Percentiles rank a stretch among this genome's conserved stretches.
These are phyloP conservation scores for Balakata baccata DNA, from an alignment of 345 rosid species.

Conservation along the genomic window DNA sequence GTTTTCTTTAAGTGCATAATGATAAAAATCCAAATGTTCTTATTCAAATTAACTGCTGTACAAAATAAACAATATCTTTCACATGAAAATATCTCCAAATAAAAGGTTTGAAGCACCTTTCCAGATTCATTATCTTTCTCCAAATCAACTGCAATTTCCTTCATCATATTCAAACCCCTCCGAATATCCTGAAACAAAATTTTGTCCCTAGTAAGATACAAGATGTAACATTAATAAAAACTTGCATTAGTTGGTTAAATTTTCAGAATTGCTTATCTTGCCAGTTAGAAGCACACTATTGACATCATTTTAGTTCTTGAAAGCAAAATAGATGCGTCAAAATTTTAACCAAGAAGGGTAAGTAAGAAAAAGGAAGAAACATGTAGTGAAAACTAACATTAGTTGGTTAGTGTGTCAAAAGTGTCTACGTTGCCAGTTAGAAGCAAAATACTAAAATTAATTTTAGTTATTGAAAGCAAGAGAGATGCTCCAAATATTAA, in stretches of 20 bases:
- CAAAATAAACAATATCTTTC: neutral
- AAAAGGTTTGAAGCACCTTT: constrained; percentile 41
- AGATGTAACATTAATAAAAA: neutral
- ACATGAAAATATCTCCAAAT: neutral
- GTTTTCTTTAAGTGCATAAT: neutral
- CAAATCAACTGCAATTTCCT: constrained; percentile 67
- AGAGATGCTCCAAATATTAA: neutral
- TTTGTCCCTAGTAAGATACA: neutral
- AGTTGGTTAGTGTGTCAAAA: neutral
- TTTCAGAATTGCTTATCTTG: neutral
- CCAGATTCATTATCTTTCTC: constrained; percentile 64
- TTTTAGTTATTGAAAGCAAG: neutral
- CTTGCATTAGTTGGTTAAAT: neutral
- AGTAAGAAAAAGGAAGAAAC: neutral
- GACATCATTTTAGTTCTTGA: neutral
- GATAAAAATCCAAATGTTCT: neutral
- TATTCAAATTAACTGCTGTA: neutral
- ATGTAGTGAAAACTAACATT: neutral
- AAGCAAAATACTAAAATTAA: neutral
- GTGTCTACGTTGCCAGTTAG: neutral
- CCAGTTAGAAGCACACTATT: neutral
- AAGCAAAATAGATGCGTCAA: neutral
- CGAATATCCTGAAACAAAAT: constrained; percentile 57
- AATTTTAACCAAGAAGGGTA: neutral
- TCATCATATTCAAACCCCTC: constrained; percentile 55